Conservation (phyloP, 2,329 filamentous ascomycete species). For the Fusarium domesticum region DNA sequence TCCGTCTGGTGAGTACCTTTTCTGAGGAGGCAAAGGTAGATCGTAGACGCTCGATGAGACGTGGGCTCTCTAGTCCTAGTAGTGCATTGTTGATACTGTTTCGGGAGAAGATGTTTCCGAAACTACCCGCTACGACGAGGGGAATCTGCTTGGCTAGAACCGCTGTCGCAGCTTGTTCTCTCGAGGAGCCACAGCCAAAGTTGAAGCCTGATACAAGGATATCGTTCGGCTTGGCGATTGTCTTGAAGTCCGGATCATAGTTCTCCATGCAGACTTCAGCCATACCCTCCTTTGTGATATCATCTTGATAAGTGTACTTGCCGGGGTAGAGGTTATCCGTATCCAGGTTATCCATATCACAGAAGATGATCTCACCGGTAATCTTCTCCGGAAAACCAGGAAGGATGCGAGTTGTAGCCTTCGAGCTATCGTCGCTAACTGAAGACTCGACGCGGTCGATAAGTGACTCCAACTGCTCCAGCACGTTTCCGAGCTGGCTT, state of each 20-base stretch:
- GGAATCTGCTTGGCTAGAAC: conserved; percentile 78
- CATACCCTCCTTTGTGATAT: conserved; percentile 73
- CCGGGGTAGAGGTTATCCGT: conserved; percentile 91
- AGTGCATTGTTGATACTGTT: conserved; percentile 80
- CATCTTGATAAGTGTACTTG: conserved; percentile 88
- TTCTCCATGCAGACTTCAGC: conserved; percentile 89
- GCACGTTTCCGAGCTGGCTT: conserved; percentile 1
- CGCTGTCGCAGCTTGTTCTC: conserved; percentile 79
- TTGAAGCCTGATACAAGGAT: conserved; percentile 84
- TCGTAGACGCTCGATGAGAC: conserved; percentile 60
- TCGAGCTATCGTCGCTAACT: not conserved
- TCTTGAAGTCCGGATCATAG: conserved; percentile 72
- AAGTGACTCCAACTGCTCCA: not conserved
- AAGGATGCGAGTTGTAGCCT: conserved; percentile 63
- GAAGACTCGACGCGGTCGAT: conserved; percentile 1
- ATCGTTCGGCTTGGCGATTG: conserved; percentile 64
- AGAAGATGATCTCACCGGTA: conserved; percentile 83
- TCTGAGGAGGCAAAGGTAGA: too few species aligned
- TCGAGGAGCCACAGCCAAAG: conserved; percentile 56
- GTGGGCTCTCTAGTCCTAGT: conserved; percentile 67
- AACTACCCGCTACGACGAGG: conserved; percentile 75
- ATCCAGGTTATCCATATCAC: conserved; percentile 77
- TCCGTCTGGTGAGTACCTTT: conserved; percentile 65
- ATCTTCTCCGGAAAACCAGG: conserved; percentile 83
- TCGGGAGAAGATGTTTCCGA: conserved; percentile 78